Evolutionary conservation across 2,329 filamentous ascomycete species (phyloP).

Genomic region (Lachnellula arida): DNA sequence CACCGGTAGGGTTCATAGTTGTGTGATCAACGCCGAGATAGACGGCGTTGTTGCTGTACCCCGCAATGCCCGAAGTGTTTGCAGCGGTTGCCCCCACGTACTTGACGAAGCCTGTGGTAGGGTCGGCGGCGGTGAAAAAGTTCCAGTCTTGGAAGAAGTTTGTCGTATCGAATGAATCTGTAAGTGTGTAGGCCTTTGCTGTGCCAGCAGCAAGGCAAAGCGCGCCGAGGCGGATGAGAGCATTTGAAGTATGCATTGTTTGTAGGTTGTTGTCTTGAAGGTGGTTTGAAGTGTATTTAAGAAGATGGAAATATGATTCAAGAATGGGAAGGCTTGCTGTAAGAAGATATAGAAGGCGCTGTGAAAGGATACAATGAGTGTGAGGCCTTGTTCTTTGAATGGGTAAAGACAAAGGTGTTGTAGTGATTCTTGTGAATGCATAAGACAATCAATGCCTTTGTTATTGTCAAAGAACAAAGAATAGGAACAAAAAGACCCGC

Average conservation of each 20-base stretch:
- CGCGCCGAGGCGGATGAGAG: constrained; percentile 26
- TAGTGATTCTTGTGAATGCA: neutral
- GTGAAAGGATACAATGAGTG: neutral
- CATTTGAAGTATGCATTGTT: constrained; percentile 21
- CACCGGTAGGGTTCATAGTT: constrained; percentile 49
- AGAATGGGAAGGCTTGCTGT: neutral
- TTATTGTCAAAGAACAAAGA: constrained; percentile 12
- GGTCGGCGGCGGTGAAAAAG: constrained; percentile 57
- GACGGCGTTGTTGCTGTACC: constrained; percentile 42
- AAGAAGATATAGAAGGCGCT: neutral
- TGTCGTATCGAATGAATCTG: constrained; percentile 39
- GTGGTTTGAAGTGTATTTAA: constrained; percentile 2
- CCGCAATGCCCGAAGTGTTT: constrained; percentile 45
- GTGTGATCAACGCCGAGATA: constrained; percentile 67
- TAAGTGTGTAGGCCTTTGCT: constrained; percentile 37
- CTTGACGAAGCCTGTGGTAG: constrained; percentile 69
- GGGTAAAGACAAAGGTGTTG: neutral
- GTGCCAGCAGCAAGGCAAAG: constrained; percentile 26
- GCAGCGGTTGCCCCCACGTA: constrained; percentile 61
- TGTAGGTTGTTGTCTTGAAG: constrained; percentile 7
- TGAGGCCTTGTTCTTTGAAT: neutral
- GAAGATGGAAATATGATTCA: neutral
- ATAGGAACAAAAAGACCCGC: constrained; percentile 18
- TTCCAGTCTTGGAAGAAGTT: constrained; percentile 45
- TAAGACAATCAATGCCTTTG: constrained; percentile 7